Evolutionary conservation across 2,329 filamentous ascomycete genomes (phyloP).

Genomic region (Cercospora zeae-maydis): DNA sequence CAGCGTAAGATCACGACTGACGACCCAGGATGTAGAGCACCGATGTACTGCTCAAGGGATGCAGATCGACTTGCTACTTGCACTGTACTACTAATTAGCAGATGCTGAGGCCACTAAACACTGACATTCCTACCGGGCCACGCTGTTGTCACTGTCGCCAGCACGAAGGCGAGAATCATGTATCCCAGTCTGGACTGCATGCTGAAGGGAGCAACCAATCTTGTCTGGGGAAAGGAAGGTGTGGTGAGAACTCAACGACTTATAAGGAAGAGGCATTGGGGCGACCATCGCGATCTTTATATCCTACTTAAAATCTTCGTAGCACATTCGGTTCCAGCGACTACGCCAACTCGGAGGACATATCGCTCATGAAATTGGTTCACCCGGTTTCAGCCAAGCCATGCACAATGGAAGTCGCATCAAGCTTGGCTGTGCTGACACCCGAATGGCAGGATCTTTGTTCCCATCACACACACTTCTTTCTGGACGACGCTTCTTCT

Average conservation of each 20-base stretch:
- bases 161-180: background rate
- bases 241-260: background rate
- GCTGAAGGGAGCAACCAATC: background rate
- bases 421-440: background rate
- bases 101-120: background rate
- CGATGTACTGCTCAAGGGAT: background rate
- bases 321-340: background rate
- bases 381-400: slow-evolving; percentile 5
- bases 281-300: background rate
- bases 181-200: background rate
- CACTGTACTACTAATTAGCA: background rate
- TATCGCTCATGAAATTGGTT: background rate
- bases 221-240: background rate
- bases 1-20: background rate
- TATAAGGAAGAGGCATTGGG: background rate
- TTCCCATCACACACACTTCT: background rate
- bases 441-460: background rate
- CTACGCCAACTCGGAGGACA: background rate
- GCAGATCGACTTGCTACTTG: background rate
- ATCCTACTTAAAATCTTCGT: background rate
- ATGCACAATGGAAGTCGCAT: slow-evolving; percentile 2
- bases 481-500: background rate
- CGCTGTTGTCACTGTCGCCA: background rate
- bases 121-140: background rate
- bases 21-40: background rate